phyloP scores from a whole-genome alignment of 768 basidiomycete genomes.

The Leucocoprinus sp. region DNA sequence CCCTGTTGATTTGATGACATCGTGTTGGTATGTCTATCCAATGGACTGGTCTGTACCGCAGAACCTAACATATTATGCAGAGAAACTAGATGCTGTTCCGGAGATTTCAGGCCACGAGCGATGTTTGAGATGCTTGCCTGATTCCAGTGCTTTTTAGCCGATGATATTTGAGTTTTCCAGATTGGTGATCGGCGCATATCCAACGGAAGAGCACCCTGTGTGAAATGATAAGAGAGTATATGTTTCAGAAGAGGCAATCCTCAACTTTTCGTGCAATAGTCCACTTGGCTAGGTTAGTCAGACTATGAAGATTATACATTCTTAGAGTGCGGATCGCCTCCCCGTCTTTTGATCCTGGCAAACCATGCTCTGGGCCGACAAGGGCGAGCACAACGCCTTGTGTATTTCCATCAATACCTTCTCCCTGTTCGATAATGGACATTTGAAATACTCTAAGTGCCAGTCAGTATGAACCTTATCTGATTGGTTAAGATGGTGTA shows the following conservation, averaged over 20 bases:
- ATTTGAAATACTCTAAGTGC: constrained; percentile 63
- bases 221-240: constrained; percentile 5
- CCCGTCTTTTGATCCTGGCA: constrained; percentile 26
- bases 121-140: constrained; percentile 56
- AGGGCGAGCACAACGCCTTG: constrained; percentile 75
- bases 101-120: constrained; percentile 54
- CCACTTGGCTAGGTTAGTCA: constrained; percentile 72
- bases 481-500: constrained; percentile 18
- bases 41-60: constrained; percentile 5
- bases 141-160: constrained; percentile 41
- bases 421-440: constrained; percentile 64
- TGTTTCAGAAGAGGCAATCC: not conserved
- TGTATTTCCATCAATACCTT: constrained; percentile 37
- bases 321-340: constrained; percentile 52
- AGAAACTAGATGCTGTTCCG: constrained; percentile 26
- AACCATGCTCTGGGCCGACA: constrained; percentile 55
- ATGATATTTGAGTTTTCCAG: constrained; percentile 42
- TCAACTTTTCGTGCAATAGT: constrained; percentile 57
- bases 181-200: constrained; percentile 45
- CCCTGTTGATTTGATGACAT: not conserved
- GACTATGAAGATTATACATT: constrained; percentile 78
- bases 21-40: constrained; percentile 9
- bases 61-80: constrained; percentile 29
- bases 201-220: constrained; percentile 51
- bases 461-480: not conserved